Evolutionary conservation across 352 stramenopile genomes (phyloP), one percentile per base, ranked within the genome.

Genomic region (Phytopythium vexans): DNA sequence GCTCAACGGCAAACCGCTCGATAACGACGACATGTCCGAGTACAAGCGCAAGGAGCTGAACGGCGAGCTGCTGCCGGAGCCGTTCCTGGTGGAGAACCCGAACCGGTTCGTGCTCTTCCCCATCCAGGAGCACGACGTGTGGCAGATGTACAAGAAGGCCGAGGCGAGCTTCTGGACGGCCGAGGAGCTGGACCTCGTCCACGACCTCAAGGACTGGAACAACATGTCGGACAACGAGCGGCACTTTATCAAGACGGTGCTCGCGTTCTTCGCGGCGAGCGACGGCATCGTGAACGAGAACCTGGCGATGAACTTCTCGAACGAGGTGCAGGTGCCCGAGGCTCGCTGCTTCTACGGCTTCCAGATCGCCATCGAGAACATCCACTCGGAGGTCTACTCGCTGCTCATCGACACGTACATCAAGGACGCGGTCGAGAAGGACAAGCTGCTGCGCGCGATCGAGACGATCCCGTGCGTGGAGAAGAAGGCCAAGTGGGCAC

Each of bases 261-360:
- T 99, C 10, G 97, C 96, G 45, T 99, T 99, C 79, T 99, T 99
- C 60, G 97, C 97, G 8, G 96, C 96, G 11, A 97, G 82, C 31
- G 97, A 99, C 71, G 97, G 97, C 54, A 99, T 99, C 67, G 97
- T 99, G 53, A 99, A 99, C 70, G 97, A 99, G 68, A 99, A 99
- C 78, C 73, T 99, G 41, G 94, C 95, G 31, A 95, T 97, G 72
- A 99, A 99, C 82, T 99, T 99, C 63, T 96, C 83, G 62, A 99
- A 92, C 41, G 96, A 99, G 70, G 92, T 99, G 50, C 96, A 98
- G 63, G 83, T 97, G 21, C 82, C 95, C 0, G 97, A 99, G 72
- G 97, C 97, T 45, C 87, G 96, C 9, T 99, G 95, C 77, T 99
- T 99, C 70, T 99, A 99, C 68, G 96, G 97, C 41, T 99, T 99